Base-by-base conservation (phyloP, 2,329 filamentous ascomycete genomes). In the Didymella sp. region DNA sequence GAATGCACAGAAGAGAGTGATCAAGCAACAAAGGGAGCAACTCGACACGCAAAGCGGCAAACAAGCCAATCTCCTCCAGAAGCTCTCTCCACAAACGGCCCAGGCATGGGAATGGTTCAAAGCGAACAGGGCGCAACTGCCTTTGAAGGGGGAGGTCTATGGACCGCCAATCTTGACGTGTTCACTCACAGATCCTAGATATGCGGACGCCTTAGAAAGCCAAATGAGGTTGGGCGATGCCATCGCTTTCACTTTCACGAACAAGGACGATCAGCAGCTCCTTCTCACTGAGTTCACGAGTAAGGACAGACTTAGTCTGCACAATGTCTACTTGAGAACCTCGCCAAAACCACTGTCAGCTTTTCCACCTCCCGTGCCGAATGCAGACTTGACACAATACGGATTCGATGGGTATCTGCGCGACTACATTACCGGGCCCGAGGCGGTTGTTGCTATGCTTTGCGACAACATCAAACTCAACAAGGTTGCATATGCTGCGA, bases 401-500 rank as follows among this genome's bases (percentile, higher is more conserved):
- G 92, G 92, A 0, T 85, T 99, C 46, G 89, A 96, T 61, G 87
- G 89, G 2, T 96, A 90, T 78, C 87, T 92, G 0, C 81, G 90
- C 24, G 90, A 98, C 69, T 91, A 85, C 56, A 72, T 99, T 6
- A 83, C 88, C 30, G 95, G 94, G 0, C 96, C 96, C 0, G 87
- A 89, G 1, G 84, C 90, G 1, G 91, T 99, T 1, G 79, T 98
- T 30, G 89, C 91, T 6, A 95, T 96, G 89, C 84, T 99, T 21
- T 97, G 92, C 74, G 84, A 87, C 12, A 88, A 90, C 64, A 85
- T 84, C 56, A 83, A 80, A 50, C 76, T 97, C 6, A 87, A 96
- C 66, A 79, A 80, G 24, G 88, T 88, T 6, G 91, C 86, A 0
- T 83, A 94, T 41, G 81, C 85, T 15, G 78, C 87, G 13, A 74